phyloP scores from a whole-genome alignment of 2,329 filamentous ascomycete species.

The Chaetomiaceae sp. region DNA sequence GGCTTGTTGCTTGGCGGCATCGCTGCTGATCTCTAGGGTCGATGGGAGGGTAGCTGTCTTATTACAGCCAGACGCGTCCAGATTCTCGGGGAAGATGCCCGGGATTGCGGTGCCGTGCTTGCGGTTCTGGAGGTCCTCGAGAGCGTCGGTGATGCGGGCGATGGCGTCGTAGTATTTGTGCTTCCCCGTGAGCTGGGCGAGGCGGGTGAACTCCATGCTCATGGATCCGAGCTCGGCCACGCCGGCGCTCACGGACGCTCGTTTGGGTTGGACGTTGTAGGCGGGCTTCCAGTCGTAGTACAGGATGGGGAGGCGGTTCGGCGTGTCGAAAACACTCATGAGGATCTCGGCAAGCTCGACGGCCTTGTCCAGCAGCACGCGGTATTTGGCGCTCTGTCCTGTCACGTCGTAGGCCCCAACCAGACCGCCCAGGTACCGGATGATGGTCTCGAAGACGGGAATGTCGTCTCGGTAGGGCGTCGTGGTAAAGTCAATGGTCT shows the following conservation, averaged over 20 bases:
- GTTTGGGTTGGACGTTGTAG: slow-evolving; percentile 57
- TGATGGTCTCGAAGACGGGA: slow-evolving; percentile 88
- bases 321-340: slow-evolving; percentile 82
- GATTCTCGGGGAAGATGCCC: slow-evolving; percentile 72
- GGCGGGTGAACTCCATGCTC: slow-evolving; percentile 80
- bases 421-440: slow-evolving; percentile 84
- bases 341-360: slow-evolving; percentile 74
- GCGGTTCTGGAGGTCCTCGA: slow-evolving; percentile 68
- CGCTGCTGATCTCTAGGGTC: slow-evolving; percentile 27
- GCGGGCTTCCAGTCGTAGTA: slow-evolving; percentile 74
- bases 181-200: slow-evolving; percentile 78
- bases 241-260: slow-evolving; percentile 52
- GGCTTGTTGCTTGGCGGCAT: slow-evolving; percentile 34
- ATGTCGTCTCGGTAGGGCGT: slow-evolving; percentile 59
- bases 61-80: slow-evolving; percentile 80
- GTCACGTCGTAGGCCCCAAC: slow-evolving; percentile 84
- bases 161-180: slow-evolving; percentile 86
- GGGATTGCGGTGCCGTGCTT: slow-evolving; percentile 56
- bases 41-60: slow-evolving; percentile 39
- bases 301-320: slow-evolving; percentile 84
- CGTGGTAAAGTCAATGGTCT: slow-evolving; percentile 77
- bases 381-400: slow-evolving; percentile 50
- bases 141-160: slow-evolving; percentile 74
- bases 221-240: slow-evolving; percentile 74
- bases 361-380: slow-evolving; percentile 69